Evolutionary conservation across 2,329 filamentous ascomycete species (phyloP), one percentile per base, ranked within the genome.

Genomic region (Lecanicillium sp.): DNA sequence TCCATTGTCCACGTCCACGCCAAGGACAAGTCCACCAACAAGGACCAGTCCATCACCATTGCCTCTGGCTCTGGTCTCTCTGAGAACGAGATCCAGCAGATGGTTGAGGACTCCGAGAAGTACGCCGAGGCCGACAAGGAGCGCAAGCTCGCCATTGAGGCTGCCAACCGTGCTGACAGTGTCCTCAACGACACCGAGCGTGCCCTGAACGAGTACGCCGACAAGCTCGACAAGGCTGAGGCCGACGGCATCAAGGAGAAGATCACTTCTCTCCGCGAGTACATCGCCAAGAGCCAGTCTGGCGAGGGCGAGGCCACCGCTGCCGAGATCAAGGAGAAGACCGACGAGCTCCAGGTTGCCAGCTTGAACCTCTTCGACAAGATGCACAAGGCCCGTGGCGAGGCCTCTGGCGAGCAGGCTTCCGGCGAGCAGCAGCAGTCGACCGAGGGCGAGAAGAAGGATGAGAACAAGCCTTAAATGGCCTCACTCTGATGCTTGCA

Each of bases 11-110:
- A 96, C 77, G 91, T 97, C 55, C 87, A 93, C 70, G 91, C 91
- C 70, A 95, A 95, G 81, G 91, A 97, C 77, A 96, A 97, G 86
- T 91, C 90, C 60, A 97, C 90, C 74, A 88, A 89, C 84, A 97
- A 96, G 84, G 91, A 97, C 68, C 91, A 98, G 79, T 96, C 90
- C 54, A 97, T 98, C 75, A 97, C 91, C 67, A 95, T 98, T 68
- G 90, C 91, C 49, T 96, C 90, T 51, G 93, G 91, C 69, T 97
- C 91, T 56, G 91, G 93, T 82, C 86, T 97, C 50, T 95, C 89
- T 40, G 90, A 98, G 54, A 71, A 78, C 49, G 91, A 98, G 78
- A 98, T 98, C 58, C 81, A 96, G 77, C 84, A 82, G 74, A 97
- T 98, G 93, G 90, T 98, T 65, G 79, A 91, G 67, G 93, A 97